Conservation (phyloP, 805 yeast genomes). For the Starmerella cellae region DNA sequence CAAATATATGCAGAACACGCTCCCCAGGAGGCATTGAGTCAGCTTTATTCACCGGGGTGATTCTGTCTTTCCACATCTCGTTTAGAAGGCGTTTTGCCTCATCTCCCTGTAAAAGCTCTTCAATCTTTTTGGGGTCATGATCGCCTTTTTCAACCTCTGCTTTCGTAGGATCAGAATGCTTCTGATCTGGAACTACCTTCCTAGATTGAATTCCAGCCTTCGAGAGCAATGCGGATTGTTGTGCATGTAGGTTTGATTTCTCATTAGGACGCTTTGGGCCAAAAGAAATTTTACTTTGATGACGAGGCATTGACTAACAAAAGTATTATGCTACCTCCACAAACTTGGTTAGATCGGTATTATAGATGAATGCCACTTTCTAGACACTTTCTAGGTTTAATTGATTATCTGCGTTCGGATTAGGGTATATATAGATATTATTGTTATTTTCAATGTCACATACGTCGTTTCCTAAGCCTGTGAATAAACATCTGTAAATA, state of each 20-base stretch:
- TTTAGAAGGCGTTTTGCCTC: slow-evolving; percentile 8
- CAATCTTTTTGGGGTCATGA: neutral
- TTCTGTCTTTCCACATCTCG: slow-evolving; percentile 3
- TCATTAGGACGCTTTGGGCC: neutral
- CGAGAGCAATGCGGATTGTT: neutral
- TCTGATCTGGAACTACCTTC: neutral
- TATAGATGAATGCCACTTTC: no score
- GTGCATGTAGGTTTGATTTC: neutral
- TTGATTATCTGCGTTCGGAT: no score
- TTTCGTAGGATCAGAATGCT: neutral
- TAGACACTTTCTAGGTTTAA: no score
- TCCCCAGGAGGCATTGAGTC: neutral
- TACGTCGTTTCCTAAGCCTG: no score
- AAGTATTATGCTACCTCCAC: no score
- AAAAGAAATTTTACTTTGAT: neutral
- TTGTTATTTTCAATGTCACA: no score
- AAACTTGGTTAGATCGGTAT: no score
- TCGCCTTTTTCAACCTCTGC: neutral
- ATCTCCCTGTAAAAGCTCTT: slow-evolving; percentile 7
- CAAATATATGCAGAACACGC: slow-evolving; percentile 27
- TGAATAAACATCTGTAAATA: no score
- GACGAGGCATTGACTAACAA: slow-evolving; percentile 1
- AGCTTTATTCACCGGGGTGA: slow-evolving; percentile 19
- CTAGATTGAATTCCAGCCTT: neutral
- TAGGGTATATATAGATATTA: no score